These are phyloP conservation scores for Nitzschia putrida DNA, from an alignment of 108 stramenopile genomes.

Conservation along the genomic window DNA sequence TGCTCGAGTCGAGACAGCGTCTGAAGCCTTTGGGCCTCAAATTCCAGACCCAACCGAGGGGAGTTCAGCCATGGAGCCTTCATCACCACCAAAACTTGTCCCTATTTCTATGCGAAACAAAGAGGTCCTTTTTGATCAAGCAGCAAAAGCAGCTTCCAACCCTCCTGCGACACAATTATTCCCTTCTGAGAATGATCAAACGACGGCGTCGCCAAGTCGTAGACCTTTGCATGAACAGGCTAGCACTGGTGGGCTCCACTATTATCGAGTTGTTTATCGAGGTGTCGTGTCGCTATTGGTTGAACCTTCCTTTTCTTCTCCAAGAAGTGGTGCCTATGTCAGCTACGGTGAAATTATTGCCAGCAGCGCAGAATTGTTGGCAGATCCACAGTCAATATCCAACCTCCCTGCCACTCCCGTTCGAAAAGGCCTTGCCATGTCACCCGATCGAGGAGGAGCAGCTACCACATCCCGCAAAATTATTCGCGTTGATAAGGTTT, in stretches of 20 bases:
- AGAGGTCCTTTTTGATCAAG: too few species aligned
- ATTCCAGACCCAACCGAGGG: conserved; percentile 8
- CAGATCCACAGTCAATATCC: conserved; percentile 10
- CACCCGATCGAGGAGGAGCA: background rate
- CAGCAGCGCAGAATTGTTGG: conserved; percentile 16
- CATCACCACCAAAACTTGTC: background rate
- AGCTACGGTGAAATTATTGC: conserved; percentile 77
- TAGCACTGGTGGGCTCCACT: conserved; percentile 15
- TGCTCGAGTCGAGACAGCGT: background rate
- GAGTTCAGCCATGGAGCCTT: background rate
- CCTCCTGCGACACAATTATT: too few species aligned
- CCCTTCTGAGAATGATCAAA: too few species aligned
- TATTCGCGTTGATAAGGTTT: conserved; percentile 71
- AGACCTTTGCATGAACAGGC: conserved; percentile 9
- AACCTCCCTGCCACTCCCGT: background rate
- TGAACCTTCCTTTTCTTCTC: conserved; percentile 7
- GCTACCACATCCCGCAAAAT: conserved; percentile 12
- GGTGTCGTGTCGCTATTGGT: conserved; percentile 71
- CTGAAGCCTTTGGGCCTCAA: background rate
- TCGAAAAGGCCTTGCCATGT: background rate
- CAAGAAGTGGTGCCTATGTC: conserved; percentile 55
- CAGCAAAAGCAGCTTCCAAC: too few species aligned
- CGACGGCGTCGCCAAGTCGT: background rate
- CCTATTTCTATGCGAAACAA: background rate
- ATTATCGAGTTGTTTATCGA: conserved; percentile 66